phyloP scores from a whole-genome alignment of 331 rosid species.

The Erythrophleum ivorense region DNA sequence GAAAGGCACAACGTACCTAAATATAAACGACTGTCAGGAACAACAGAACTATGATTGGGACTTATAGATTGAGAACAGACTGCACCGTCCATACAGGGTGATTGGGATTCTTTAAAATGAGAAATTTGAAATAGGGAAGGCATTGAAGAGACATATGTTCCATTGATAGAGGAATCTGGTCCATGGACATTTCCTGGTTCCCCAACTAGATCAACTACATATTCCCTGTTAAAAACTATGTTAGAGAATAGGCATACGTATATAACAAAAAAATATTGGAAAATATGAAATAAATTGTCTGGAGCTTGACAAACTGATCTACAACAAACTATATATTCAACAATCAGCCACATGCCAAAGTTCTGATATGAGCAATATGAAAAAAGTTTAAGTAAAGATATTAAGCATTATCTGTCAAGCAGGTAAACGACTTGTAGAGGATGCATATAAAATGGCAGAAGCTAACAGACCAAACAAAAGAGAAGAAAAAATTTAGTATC shows the following conservation, averaged over 20 bases:
- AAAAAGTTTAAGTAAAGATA: constrained; percentile 4
- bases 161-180: constrained; percentile 95
- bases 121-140: constrained; percentile 84
- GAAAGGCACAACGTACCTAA: constrained; percentile 55
- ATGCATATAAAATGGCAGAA: neutral
- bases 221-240: constrained; percentile 70
- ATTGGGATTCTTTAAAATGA: constrained; percentile 76
- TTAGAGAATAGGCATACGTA: constrained; percentile 25
- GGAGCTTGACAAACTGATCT: constrained; percentile 21
- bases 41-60: constrained; percentile 47
- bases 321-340: constrained; percentile 27
- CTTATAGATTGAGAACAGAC: constrained; percentile 47
- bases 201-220: constrained; percentile 96
- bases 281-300: constrained; percentile 23
- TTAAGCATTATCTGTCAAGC: constrained; percentile 6
- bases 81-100: constrained; percentile 57
- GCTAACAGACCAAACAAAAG: constrained; percentile 5
- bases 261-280: neutral
- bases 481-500: neutral
- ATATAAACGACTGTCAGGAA: constrained; percentile 48
- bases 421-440: constrained; percentile 19
- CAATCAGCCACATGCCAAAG: constrained; percentile 14
- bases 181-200: constrained; percentile 89
- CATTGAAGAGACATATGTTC: constrained; percentile 72
- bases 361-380: constrained; percentile 33